Conservation (phyloP, 768 basidiomycete genomes). For the Clavulina sp. region DNA sequence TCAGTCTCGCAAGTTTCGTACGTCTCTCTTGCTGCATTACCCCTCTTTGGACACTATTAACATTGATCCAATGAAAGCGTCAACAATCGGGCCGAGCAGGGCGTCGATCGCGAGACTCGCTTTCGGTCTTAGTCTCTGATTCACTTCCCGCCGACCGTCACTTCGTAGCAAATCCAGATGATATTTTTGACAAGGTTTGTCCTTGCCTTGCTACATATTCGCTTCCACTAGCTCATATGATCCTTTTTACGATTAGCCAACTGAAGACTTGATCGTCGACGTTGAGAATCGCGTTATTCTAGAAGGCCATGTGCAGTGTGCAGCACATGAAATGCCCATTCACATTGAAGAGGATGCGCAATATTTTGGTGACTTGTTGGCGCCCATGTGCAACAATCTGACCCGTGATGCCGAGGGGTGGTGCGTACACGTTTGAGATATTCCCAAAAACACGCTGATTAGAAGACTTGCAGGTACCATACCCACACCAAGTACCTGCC, state of each 20-base stretch:
- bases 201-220: neutral
- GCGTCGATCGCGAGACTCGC: constrained; percentile 58
- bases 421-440: constrained; percentile 22
- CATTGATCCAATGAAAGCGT: constrained; percentile 33
- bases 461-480: constrained; percentile 42
- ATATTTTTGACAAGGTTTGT: constrained; percentile 39
- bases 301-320: constrained; percentile 80
- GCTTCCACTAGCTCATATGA: neutral
- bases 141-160: constrained; percentile 53
- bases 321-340: constrained; percentile 71
- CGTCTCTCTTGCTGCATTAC: constrained; percentile 14
- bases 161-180: constrained; percentile 49
- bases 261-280: constrained; percentile 52
- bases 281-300: constrained; percentile 55
- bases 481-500: constrained; percentile 65
- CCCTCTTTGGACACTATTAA: neutral
- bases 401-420: constrained; percentile 63
- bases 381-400: constrained; percentile 42
- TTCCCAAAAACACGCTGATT: neutral
- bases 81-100: constrained; percentile 86
- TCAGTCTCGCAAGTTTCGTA: constrained; percentile 64
- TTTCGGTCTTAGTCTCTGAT: constrained; percentile 59
- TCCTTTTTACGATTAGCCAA: constrained; percentile 14
- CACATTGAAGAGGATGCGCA: constrained; percentile 35
- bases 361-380: constrained; percentile 54